Evolutionary conservation across 306 rosid genomes (phyloP), one percentile per base, ranked within the genome.

Genomic region (Fragaria ananassa): DNA sequence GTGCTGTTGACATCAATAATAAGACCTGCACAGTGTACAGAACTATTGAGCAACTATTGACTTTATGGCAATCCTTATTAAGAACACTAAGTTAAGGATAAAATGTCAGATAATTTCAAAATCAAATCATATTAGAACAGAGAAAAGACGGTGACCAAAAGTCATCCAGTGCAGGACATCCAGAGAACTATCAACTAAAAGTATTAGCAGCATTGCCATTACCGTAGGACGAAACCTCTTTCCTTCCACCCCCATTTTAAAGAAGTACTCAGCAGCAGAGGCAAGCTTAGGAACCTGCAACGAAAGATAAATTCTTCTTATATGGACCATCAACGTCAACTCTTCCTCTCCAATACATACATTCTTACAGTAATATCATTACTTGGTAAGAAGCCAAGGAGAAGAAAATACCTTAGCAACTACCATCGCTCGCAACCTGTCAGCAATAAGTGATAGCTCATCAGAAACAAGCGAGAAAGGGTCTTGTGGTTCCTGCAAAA

Each of bases 151-250:
- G 41, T 13, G 10, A 29, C 64, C 2, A 1, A 29, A 14, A 27
- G 4, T 4, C 10, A 54, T 29, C 45, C 62, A 49, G 47, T 0
- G 6, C 9, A 51, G 17, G 45, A 9, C n/a, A 72, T 54, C 10
- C 49, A 56, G 75, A 60, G 67, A 60, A 81, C 10, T 10, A 29
- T 71, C 21, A 31, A 61, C 5, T 13, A 4, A 62, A 21, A 50
- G 21, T 51, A 72, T 5, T 21, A 70, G 53, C 45, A 69, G 23
- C 71, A 78, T 45, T 75, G 51, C 70, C 19, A 88, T 82, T 90
- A 94, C 98, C 80, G 98, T 94, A 25, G 98, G 98, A 70, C 98
- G 98, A 80, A 94, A 91, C 79, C 98, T 87, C 76, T 94, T 94
- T 74, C 98, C 98, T 84, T 94, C 98, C 68, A 91, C 95, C 46